Conservation (phyloP, 331 rosid genomes). For the Acacia concinna region DNA sequence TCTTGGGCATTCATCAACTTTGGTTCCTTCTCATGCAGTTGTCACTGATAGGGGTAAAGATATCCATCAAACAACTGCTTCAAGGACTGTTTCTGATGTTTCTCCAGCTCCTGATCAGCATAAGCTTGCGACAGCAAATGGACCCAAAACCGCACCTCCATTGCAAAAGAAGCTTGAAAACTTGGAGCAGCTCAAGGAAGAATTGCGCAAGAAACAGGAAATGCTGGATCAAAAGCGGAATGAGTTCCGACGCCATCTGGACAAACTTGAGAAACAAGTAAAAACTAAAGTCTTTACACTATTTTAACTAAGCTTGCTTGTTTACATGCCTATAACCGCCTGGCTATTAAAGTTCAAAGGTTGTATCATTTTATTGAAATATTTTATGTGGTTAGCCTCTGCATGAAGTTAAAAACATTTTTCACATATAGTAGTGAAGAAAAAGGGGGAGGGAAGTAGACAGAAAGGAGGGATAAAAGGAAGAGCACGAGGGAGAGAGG, state of each 20-base stretch:
- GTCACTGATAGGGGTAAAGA: conserved; percentile 58
- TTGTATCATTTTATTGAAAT: conserved; percentile 3
- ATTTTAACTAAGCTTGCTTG: conserved; percentile 17
- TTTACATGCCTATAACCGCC: conserved; percentile 15
- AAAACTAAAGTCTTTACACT: conserved; percentile 30
- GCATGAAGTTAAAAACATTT: neutral
- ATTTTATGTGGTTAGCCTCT: conserved; percentile 23
- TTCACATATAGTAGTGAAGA: neutral
- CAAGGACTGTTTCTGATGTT: conserved; percentile 55
- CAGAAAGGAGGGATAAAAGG: neutral
- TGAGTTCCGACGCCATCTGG: conserved; percentile 76
- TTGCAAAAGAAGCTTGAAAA: conserved; percentile 74
- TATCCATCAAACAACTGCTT: conserved; percentile 54
- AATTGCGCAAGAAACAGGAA: conserved; percentile 96
- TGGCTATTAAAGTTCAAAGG: conserved; percentile 17
- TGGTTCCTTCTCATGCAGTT: conserved; percentile 48
- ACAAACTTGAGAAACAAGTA: conserved; percentile 86
- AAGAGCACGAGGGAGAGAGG: neutral
- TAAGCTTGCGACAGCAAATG: conserved; percentile 53
- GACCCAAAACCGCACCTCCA: conserved; percentile 71
- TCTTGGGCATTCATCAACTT: conserved; percentile 52
- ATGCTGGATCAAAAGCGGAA: conserved; percentile 88
- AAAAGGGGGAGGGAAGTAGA: neutral
- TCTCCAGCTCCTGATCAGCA: conserved; percentile 54
- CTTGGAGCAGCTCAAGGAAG: conserved; percentile 84